These are phyloP conservation scores for Schizochytrium sp. DNA, from an alignment of 108 stramenopile species.

Conservation along the genomic window DNA sequence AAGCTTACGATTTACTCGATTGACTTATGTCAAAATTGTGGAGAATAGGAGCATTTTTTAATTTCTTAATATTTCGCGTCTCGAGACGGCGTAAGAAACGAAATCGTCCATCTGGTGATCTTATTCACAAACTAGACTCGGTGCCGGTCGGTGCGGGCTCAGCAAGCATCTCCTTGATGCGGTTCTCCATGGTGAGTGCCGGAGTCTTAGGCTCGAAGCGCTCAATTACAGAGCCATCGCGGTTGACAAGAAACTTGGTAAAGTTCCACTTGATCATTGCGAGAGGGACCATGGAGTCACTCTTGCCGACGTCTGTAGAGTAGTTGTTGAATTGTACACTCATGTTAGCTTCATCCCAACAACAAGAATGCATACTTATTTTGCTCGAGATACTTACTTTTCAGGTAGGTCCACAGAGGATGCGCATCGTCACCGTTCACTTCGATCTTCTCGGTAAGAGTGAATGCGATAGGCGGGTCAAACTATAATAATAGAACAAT, in stretches of 20 bases:
- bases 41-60: too few species aligned
- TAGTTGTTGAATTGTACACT: background rate
- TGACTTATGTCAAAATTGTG: too few species aligned
- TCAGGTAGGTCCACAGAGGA: constrained; percentile 73
- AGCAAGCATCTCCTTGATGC: constrained; percentile 49
- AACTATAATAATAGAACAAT: background rate
- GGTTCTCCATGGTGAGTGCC: background rate
- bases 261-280: constrained; percentile 61
- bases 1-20: too few species aligned
- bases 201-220: constrained; percentile 36
- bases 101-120: background rate
- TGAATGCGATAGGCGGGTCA: constrained; percentile 61
- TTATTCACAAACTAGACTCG: background rate
- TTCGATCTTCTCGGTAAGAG: constrained; percentile 73
- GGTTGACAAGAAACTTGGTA: constrained; percentile 50
- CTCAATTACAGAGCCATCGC: background rate
- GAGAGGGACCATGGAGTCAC: constrained; percentile 5
- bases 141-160: background rate
- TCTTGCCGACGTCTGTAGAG: constrained; percentile 34
- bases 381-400: constrained; percentile 20
- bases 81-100: too few species aligned
- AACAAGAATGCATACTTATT: background rate
- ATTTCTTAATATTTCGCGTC: too few species aligned
- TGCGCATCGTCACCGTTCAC: constrained; percentile 71
- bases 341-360: too few species aligned